Conservation (phyloP, 805 yeast genomes). For the Barnettozyma botsteinii region DNA sequence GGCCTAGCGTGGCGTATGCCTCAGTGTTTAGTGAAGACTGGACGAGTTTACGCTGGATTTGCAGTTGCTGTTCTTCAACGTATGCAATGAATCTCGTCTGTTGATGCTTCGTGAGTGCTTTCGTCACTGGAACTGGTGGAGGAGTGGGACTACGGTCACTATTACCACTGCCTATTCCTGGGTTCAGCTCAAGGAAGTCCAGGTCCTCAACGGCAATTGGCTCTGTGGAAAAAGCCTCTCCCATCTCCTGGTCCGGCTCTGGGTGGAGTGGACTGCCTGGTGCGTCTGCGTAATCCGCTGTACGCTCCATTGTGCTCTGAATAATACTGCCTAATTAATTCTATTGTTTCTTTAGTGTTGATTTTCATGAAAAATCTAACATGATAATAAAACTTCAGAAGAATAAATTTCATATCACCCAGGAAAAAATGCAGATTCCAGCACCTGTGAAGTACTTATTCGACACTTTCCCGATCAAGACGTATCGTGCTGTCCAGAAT, state of each 20-base stretch:
- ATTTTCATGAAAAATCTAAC: no score
- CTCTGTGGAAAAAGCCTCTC: constrained; percentile 7
- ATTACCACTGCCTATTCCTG: constrained; percentile 17
- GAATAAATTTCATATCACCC: background rate
- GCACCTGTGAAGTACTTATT: constrained; percentile 38
- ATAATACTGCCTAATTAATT: no score
- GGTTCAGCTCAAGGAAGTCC: constrained; percentile 23
- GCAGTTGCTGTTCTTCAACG: constrained; percentile 48
- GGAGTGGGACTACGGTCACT: no score
- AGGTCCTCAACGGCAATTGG: constrained; percentile 14
- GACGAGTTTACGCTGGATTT: constrained; percentile 48
- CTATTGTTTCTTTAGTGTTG: no score
- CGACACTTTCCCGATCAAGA: constrained; percentile 45
- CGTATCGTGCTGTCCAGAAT: constrained; percentile 34
- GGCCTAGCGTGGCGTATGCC: constrained; percentile 27
- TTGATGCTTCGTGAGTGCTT: constrained; percentile 38
- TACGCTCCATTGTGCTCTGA: constrained; percentile 1
- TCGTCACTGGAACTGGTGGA: background rate
- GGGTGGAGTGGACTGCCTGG: constrained; percentile 26
- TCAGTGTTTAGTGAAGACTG: constrained; percentile 33
- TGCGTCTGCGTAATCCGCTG: constrained; percentile 13
- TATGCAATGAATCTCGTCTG: constrained; percentile 51
- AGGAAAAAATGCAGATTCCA: constrained; percentile 28
- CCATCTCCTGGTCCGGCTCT: constrained; percentile 18
- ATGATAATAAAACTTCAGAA: background rate